Evolutionary conservation across 2,329 filamentous ascomycete genomes (phyloP), one percentile per base, ranked within the genome.

Genomic region (Fusarium sterilihyphosum): DNA sequence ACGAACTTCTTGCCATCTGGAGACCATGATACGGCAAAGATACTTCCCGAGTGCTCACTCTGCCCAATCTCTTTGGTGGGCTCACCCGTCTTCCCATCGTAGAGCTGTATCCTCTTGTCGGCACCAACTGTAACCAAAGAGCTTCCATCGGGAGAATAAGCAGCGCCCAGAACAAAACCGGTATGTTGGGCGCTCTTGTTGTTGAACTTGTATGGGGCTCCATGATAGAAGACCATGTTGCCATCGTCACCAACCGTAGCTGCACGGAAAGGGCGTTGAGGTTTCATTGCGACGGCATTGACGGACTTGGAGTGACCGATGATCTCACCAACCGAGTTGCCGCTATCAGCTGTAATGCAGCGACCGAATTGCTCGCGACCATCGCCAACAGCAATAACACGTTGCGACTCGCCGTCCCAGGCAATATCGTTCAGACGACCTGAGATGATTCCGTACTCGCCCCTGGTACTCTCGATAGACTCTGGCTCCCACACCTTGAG

Each of bases 351-450:
- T 35, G 94, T 98, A 81, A 98, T 95, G 86, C 94, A 98, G 82
- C 96, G 94, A 20, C 96, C 96, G 81, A 94, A 98, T 65, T 94
- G 90, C 85, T 98, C 95, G 80, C 96, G 95, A 59, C 96, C 96
- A 78, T 98, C 94, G 50, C 96, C 96, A 10, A 99, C 96, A 8
- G 96, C 96, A 79, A 98, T 98, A 80, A 99, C 92, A 57, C 96
- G 92, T 86, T 98, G 95, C 70, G 94, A 97, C 84, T 99, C 96
- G 65, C 95, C 96, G 80, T 98, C 96, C 95, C 96, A 99, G 3
- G 95, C 96, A 75, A 99, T 91, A 82, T 99, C 96, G 81, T 98
- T 97, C 84, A 99, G 96, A 61, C 94, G 92, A 18, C 96, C 96
- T 40, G 94, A 95, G 79, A 98, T 95, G 84, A 98, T 98, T 80